phyloP scores from a whole-genome alignment of 228 moss, liverwort and hornwort species.

The Sphagnum magellanicum region DNA sequence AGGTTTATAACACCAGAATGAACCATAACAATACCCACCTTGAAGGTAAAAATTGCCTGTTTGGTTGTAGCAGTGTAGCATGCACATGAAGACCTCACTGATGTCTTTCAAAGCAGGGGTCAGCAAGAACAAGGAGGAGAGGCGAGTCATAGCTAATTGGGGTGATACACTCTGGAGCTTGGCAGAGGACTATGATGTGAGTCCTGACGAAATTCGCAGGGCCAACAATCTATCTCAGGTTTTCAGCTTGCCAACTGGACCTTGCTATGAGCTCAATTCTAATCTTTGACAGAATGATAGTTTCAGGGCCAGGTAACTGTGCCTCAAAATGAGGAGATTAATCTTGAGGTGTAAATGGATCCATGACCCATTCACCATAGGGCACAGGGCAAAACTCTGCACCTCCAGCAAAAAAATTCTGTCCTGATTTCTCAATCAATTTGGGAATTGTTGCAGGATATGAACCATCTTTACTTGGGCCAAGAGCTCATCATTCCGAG shows the following conservation, averaged over 20 bases:
- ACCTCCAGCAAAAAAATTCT: no score
- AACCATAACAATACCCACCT: no score
- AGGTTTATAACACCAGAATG: no score
- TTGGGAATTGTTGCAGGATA: constrained; percentile 11
- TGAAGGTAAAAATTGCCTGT: no score
- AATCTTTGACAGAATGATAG: no score
- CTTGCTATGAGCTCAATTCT: no score
- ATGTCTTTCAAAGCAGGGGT: constrained; percentile 14
- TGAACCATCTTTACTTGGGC: constrained; percentile 25
- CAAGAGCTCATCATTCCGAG: constrained; percentile 40
- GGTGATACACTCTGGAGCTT: constrained; percentile 37
- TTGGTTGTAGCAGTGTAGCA: no score
- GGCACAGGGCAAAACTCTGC: background rate
- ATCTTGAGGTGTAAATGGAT: no score
- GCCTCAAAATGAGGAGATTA: no score
- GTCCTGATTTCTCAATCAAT: no score
- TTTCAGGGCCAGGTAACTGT: no score
- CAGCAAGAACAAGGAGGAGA: constrained; percentile 19
- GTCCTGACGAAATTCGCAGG: constrained; percentile 27
- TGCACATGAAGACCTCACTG: no score
- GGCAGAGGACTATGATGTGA: constrained; percentile 35
- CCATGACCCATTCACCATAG: constrained; percentile 44
- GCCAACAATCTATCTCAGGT: constrained; percentile 28
- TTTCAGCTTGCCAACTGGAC: background rate
- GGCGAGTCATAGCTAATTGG: constrained; percentile 43